Evolutionary conservation across 768 basidiomycete species (phyloP).

Genomic region (Lentinula boryana): DNA sequence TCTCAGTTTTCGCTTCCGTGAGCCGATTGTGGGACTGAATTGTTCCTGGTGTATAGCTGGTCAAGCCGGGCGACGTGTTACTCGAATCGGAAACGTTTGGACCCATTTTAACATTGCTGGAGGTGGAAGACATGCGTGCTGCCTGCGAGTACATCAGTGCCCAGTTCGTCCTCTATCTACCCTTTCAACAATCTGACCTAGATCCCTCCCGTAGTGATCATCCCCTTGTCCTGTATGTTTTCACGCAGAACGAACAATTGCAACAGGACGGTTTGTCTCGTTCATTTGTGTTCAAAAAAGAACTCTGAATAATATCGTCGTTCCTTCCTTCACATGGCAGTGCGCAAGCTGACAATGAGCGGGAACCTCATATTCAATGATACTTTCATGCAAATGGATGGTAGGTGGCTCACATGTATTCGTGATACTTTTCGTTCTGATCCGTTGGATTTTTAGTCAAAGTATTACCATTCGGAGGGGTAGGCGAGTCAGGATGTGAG

Average conservation of each 20-base stretch:
- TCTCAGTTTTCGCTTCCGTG: neutral
- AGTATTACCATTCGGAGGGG: slow-evolving; percentile 70
- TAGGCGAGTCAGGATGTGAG: slow-evolving; percentile 69
- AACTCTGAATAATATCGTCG: neutral
- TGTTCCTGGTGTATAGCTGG: slow-evolving; percentile 13
- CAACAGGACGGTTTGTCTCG: slow-evolving; percentile 53
- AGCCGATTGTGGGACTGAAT: no score
- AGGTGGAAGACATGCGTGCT: slow-evolving; percentile 63
- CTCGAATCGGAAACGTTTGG: slow-evolving; percentile 87
- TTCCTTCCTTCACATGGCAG: slow-evolving; percentile 23
- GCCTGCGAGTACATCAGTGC: slow-evolving; percentile 55
- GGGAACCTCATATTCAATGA: slow-evolving; percentile 73
- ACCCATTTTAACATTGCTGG: slow-evolving; percentile 70
- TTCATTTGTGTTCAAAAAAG: neutral
- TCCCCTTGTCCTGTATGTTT: slow-evolving; percentile 75
- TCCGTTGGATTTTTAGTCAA: slow-evolving; percentile 28
- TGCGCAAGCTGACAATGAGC: slow-evolving; percentile 65
- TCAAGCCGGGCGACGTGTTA: slow-evolving; percentile 59
- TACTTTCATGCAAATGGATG: slow-evolving; percentile 49
- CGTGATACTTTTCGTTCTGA: neutral
- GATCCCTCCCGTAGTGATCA: slow-evolving; percentile 30
- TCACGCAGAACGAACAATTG: slow-evolving; percentile 51
- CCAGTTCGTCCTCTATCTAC: slow-evolving; percentile 22
- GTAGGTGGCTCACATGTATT: slow-evolving; percentile 29
- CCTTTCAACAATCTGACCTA: neutral